Base-by-base conservation (phyloP, 2,329 filamentous ascomycete genomes). In the Trichoderma sp. region DNA sequence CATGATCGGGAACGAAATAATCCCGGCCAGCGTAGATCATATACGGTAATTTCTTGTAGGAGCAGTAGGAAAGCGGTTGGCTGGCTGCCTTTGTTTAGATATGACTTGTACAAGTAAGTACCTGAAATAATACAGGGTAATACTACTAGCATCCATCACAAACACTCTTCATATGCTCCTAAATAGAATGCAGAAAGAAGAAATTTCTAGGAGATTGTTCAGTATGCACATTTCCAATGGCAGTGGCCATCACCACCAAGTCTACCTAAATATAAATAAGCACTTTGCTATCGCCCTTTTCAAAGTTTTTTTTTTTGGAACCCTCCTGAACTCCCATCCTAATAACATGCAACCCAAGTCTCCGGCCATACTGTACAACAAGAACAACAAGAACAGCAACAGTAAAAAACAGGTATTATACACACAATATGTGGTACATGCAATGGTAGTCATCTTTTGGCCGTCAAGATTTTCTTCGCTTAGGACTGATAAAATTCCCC, bases 391-490 rank as follows among this genome's bases (percentile, higher is more conserved):
- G 21, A 46, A 16, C 16, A 26, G 4, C 46, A 63, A 37, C n/a
- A 63, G 3, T 46, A 30, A 18, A 18, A 26, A 8, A 52, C 59
- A 18, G 14, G 26, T 66, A 66, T 43, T 58, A 67, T 59, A 67
- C 56, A 67, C 56, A 67, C 56, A 68, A 21, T 68, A 64, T 68
- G 59, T 56, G 21, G 51, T 51, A 37, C 52, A 66, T n/a, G 16
- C 24, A 24, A 43, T 59, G 28, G 26, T 39, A 51, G 28, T 24
- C 34, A 24, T 21, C 37, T 18, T 18, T 43, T 13, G 28, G 28
- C 39, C 28, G 16, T 32, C 26, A 52, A 24, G 4, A 52, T 24
- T 34, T 34, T 34, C 32, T 34, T 54, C 46, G 46, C 28, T 21
- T n/a, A 18, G 13, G 37, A 43, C 18, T 26, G 7, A 26, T 26